Conservation (phyloP, 148 eudicot genomes). For the Diospyros kaki region DNA sequence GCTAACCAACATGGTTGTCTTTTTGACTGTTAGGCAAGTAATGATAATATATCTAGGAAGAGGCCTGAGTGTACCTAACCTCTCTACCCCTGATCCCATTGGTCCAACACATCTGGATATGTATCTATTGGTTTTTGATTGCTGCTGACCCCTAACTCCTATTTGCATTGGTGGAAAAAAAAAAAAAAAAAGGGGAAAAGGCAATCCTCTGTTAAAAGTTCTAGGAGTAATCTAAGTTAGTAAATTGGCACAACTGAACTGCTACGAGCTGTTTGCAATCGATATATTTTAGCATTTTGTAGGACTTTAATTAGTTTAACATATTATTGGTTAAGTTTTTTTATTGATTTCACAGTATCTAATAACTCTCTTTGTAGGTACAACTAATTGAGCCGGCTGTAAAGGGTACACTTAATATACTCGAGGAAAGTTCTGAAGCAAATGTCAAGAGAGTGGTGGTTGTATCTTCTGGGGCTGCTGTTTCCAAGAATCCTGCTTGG, state of each 20-base stretch:
- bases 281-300: not conserved
- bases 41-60: not conserved
- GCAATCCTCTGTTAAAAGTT: no score
- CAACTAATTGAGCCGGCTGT: conserved; percentile 49
- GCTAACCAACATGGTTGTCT: not conserved
- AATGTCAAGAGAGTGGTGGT: conserved; percentile 36
- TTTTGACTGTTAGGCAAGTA: not conserved
- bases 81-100: not conserved
- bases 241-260: not conserved
- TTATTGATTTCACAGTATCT: not conserved
- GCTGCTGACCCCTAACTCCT: not conserved
- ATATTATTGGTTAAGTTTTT: conserved; percentile 1
- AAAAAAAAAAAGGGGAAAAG: not conserved
- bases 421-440: conserved; percentile 40
- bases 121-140: not conserved
- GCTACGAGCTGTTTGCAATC: not conserved
- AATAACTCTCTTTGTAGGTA: conserved; percentile 23
- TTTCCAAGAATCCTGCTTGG: conserved; percentile 31
- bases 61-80: not conserved
- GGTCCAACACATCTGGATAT: not conserved
- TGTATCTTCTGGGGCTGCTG: conserved; percentile 44
- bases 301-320: not conserved
- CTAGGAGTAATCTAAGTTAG: not conserved
- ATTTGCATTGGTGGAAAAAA: not conserved
- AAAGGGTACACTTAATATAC: conserved; percentile 46